Evolutionary conservation across 1,139 yeast genomes (phyloP), one percentile per base, ranked within the genome.

Genomic region (Scheffersomyces illinoinensis): DNA sequence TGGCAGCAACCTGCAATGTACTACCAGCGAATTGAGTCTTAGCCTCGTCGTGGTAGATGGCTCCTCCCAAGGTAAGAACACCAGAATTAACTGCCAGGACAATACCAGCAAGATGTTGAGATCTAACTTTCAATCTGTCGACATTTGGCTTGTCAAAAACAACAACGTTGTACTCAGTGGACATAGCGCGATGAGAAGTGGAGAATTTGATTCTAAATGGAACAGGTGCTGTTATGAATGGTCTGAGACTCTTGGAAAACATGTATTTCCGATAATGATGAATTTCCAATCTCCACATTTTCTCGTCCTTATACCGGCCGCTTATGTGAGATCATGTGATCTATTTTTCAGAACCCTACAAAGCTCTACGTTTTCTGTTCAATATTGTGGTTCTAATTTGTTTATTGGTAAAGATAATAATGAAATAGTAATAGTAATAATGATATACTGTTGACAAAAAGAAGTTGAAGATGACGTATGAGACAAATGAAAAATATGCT

Each of bases 11-110:
- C 61, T 87, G 89, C 69, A 86, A 80, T 21, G 87, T 78, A 55
- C 93, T 87, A 3, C 97, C 97, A 7, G 89, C 90, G 72, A 90
- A 87, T 62, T 84, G 77, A 53, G 89, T 81, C 69, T 74, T 78
- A 53, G 75, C 72, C 47, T 72, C 81, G 62, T 83, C 86, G 33
- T 76, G 79, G 74, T 75, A 87, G 58, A 87, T 77, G 20, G 90
- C 89, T 57, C 93, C 93, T 3, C 86, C 95, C 58, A 86, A 79
- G 50, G 85, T 84, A 58, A 90, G 78, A 43, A 82, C 76, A 1
- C 92, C 91, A 17, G 77, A 70, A 50, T 79, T 80, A 56, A 87
- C 84, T 14, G 74, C 65, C 4, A 77, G 76, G 12, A 88, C 85
- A 58, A 89, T 83, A 2, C 73, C 83, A 20, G 82, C 83, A 47